phyloP scores from a whole-genome alignment of 805 yeast genomes.

The Yarrowia bubula region DNA sequence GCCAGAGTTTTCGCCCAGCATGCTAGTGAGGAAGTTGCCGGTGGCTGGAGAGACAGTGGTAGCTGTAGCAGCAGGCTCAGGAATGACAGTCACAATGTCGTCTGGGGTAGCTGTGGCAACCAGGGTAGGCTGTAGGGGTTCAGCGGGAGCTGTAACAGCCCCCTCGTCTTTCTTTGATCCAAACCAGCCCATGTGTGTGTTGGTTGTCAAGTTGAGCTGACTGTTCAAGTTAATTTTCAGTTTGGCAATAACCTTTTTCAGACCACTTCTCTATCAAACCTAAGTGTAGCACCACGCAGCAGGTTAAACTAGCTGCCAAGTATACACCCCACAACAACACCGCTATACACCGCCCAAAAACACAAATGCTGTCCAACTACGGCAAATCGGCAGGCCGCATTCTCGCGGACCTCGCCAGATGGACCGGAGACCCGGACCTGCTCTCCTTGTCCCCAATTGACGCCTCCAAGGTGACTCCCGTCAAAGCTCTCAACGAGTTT shows the following conservation, averaged over 20 bases:
- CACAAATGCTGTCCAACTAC: not conserved
- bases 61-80: not conserved
- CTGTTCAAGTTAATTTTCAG: too few species aligned
- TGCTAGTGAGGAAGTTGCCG: not conserved
- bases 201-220: not conserved
- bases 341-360: not conserved
- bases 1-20: not conserved
- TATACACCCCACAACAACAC: not conserved
- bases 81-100: not conserved
- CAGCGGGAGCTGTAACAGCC: not conserved
- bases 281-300: not conserved
- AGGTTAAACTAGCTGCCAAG: not conserved
- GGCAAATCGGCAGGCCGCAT: constrained; percentile 34
- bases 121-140: not conserved
- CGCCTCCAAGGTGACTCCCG: constrained; percentile 28
- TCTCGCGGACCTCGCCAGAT: constrained; percentile 37
- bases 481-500: constrained; percentile 29
- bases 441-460: constrained; percentile 30
- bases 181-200: constrained; percentile 16
- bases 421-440: constrained; percentile 28
- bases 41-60: not conserved
- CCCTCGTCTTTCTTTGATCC: not conserved
- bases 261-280: not conserved
- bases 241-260: not conserved
- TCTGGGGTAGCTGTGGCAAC: not conserved